Evolutionary conservation across 106 monocot genomes (phyloP).

Genomic region (Dioscorea dumetorum): DNA sequence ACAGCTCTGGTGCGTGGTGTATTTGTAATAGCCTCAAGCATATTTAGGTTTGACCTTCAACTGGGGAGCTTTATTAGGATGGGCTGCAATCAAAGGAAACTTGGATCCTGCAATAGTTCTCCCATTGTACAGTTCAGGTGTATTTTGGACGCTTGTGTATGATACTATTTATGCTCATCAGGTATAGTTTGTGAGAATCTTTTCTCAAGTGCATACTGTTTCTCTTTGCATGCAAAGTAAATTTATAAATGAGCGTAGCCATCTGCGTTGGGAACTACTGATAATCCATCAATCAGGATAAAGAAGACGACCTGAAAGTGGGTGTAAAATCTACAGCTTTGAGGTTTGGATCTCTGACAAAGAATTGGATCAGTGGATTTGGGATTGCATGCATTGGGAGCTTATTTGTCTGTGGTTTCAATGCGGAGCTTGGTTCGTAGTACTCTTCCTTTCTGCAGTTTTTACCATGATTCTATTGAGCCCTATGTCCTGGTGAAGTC

Average conservation of each 20-base stretch:
- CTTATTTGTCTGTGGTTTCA: constrained; percentile 62
- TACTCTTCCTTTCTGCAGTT: neutral
- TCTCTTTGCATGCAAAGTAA: too few species aligned
- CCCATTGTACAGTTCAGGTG: constrained; percentile 76
- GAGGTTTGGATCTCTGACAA: constrained; percentile 77
- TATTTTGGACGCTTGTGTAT: constrained; percentile 97
- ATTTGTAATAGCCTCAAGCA: constrained; percentile 83
- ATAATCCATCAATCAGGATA: constrained; percentile 53
- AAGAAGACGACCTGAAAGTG: constrained; percentile 91
- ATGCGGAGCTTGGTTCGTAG: constrained; percentile 81
- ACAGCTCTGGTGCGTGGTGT: constrained; percentile 3
- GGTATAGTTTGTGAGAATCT: constrained; percentile 22
- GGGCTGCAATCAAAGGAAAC: constrained; percentile 80
- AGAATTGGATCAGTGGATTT: constrained; percentile 77
- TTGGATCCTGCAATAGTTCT: constrained; percentile 67
- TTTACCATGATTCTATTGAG: neutral
- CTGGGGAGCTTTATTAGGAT: constrained; percentile 97
- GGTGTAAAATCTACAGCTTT: constrained; percentile 96
- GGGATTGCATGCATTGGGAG: constrained; percentile 60
- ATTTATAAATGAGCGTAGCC: too few species aligned
- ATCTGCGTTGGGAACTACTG: neutral
- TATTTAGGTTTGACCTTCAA: constrained; percentile 96
- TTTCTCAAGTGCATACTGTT: neutral
- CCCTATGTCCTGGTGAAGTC: neutral
- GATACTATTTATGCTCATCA: constrained; percentile 99